Base-by-base conservation (phyloP, 176 grass and related monocot species). In the Pontederia paniculata region DNA sequence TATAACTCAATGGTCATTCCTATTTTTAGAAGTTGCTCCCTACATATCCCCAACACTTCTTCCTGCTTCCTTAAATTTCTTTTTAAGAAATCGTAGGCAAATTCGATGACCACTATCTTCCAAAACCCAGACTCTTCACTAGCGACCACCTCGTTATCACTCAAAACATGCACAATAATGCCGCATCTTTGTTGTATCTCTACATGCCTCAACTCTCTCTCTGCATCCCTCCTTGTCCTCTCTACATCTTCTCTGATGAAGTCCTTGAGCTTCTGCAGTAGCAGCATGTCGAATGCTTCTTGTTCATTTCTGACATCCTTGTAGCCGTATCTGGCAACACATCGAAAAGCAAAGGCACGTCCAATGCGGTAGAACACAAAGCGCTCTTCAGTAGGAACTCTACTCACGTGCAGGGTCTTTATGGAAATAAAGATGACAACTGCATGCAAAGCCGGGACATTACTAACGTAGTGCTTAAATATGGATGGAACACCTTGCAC, bases 251-350 rank as follows among this genome's bases (percentile, higher is more conserved):
- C 17, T 16, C 68, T 55, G 57, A 89, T 47, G 55, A 78, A 89
- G 11, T 74, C 55, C 54, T 89, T 78, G 70, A 89, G 54, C 18
- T 84, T 15, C 52, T 57, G 70, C 52, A 84, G 70, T 9, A 89
- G 61, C 37, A 81, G 72, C 8, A 10, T 60, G 62, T 84, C 81
- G 0, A 89, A 89, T 57, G 80, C 77, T 23, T 15, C 61, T 52
- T 80, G 66, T 31, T 78, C 77, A 72, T 89, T 81, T 47, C 77
- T 23, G 37, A 73, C 73, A 75, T 89, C 81, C 8, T 84, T 89
- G 74, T 89, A 89, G 37, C 81, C 81, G 57, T 89, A 89, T 23
- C 81, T 65, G 8, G 80, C 86, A n/a, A 89, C 81, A 22, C 81
- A 89, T 28, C 77, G 77, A 53, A 89, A 89, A 43, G 84, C 49